Conservation (phyloP, 257 asterid species). For the Gentiana macrophylla region DNA sequence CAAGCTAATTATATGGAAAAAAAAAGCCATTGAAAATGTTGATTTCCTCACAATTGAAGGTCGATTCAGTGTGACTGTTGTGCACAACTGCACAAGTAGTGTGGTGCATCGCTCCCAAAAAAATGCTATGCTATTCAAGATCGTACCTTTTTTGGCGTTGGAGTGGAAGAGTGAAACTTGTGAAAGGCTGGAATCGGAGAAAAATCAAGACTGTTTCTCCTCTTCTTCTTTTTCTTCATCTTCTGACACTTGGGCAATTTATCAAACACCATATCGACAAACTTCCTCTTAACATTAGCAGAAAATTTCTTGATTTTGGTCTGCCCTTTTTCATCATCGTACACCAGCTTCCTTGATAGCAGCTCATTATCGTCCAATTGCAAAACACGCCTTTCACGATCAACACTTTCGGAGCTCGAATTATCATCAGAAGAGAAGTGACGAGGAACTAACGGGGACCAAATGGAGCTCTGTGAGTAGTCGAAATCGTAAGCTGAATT, state of each 20-base stretch:
- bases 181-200: constrained; percentile 28
- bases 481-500: constrained; percentile 78
- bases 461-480: constrained; percentile 84
- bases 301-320: constrained; percentile 32
- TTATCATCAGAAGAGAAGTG: constrained; percentile 9
- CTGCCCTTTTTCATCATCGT: constrained; percentile 14
- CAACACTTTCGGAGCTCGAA: not conserved
- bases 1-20: no score
- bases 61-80: not conserved
- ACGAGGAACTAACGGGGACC: constrained; percentile 78
- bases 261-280: constrained; percentile 22
- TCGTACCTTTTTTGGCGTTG: constrained; percentile 44
- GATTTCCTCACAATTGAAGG: not conserved
- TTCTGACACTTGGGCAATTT: constrained; percentile 29
- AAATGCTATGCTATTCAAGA: not conserved
- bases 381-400: not conserved
- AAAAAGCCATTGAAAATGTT: not conserved
- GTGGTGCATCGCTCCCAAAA: not conserved
- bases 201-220: constrained; percentile 18
- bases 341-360: constrained; percentile 31
- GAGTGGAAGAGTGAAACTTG: constrained; percentile 23
- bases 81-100: no score
- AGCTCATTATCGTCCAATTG: constrained; percentile 3
- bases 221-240: constrained; percentile 30
- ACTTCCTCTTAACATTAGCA: constrained; percentile 42